Percentiles rank a stretch among this genome's conserved stretches.
phyloP scores from a whole-genome alignment of 2,329 filamentous ascomycete genomes.

The Teratosphaeriaceae sp. region DNA sequence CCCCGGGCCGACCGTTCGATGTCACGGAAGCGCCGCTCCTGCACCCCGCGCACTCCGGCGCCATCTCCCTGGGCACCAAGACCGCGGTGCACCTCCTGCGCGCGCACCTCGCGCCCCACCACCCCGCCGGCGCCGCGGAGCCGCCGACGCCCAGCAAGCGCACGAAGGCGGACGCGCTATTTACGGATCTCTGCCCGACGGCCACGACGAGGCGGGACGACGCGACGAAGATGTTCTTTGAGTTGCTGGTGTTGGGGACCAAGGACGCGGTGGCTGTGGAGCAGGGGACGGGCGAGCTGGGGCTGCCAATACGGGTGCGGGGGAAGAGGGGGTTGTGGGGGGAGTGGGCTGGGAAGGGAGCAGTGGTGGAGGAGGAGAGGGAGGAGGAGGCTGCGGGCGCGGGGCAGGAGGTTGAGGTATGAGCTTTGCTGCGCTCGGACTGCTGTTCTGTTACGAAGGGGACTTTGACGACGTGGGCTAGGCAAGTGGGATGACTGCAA shows the following conservation, averaged over 20 bases:
- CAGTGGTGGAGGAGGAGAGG: slow-evolving; percentile 2
- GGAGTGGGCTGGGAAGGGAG: slow-evolving; percentile 70
- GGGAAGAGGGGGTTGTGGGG: slow-evolving; percentile 97
- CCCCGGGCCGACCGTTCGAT: slow-evolving; percentile 54
- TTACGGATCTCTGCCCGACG: slow-evolving; percentile 87
- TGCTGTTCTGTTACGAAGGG: no score
- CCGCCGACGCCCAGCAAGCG: slow-evolving; percentile 62
- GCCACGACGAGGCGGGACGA: slow-evolving; percentile 74
- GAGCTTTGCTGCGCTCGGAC: no score
- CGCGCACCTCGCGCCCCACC: slow-evolving; percentile 58
- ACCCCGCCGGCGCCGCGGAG: slow-evolving; percentile 58
- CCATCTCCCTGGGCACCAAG: slow-evolving; percentile 85
- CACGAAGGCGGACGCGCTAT: slow-evolving; percentile 70
- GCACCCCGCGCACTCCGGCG: slow-evolving; percentile 76
- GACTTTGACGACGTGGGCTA: no score
- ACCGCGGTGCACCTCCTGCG: slow-evolving; percentile 92
- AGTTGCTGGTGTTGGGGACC: slow-evolving; percentile 88
- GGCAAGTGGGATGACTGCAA: no score
- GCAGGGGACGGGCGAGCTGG: slow-evolving; percentile 64
- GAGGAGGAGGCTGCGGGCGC: not conserved
- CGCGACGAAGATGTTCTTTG: slow-evolving; percentile 99
- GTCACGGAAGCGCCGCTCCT: slow-evolving; percentile 69
- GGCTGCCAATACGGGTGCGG: slow-evolving; percentile 72
- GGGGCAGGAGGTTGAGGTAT: not conserved
- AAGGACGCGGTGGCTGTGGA: slow-evolving; percentile 98